phyloP scores from a whole-genome alignment of 306 rosid genomes.

The Vigna unguiculata region DNA sequence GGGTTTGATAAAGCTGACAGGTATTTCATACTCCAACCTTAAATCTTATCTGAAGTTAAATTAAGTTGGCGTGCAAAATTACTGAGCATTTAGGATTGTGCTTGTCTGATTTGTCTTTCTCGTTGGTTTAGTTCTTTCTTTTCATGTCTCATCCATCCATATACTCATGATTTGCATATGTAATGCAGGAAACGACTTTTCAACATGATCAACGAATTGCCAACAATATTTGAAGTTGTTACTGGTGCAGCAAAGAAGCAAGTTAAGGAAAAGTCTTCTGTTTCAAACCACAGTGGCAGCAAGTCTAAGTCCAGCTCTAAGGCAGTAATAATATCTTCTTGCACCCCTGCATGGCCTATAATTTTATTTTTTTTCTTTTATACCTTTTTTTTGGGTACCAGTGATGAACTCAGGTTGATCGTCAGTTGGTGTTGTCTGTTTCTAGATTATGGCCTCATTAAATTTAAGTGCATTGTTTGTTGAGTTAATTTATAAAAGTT shows the following conservation, averaged over 20 bases:
- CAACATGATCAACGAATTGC: slow-evolving; percentile 85
- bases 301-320: slow-evolving; percentile 79
- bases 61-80: slow-evolving; percentile 7
- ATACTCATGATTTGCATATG: slow-evolving; percentile 12
- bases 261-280: slow-evolving; percentile 83
- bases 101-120: slow-evolving; percentile 12
- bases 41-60: slow-evolving; percentile 21
- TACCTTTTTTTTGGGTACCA: background rate
- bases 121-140: slow-evolving; percentile 26
- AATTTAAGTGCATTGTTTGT: background rate
- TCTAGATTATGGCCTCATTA: slow-evolving; percentile 16
- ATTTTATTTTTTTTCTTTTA: slow-evolving; percentile 18
- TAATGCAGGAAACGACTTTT: slow-evolving; percentile 81
- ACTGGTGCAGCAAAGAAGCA: slow-evolving; percentile 84
- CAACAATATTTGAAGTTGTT: slow-evolving; percentile 84
- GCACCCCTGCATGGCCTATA: background rate
- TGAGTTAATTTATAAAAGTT: slow-evolving; percentile 17
- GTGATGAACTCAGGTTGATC: slow-evolving; percentile 18
- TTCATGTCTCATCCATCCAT: slow-evolving; percentile 24
- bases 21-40: slow-evolving; percentile 47
- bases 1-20: slow-evolving; percentile 87
- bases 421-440: slow-evolving; percentile 27
- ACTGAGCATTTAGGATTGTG: slow-evolving; percentile 8
- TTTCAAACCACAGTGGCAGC: slow-evolving; percentile 73
- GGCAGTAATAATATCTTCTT: slow-evolving; percentile 50